A percentile compares a stretch with the other conserved stretches of the same genome.
Evolutionary conservation across 2,329 filamentous ascomycete genomes (phyloP).

Genomic region (Penicillium crustosum): DNA sequence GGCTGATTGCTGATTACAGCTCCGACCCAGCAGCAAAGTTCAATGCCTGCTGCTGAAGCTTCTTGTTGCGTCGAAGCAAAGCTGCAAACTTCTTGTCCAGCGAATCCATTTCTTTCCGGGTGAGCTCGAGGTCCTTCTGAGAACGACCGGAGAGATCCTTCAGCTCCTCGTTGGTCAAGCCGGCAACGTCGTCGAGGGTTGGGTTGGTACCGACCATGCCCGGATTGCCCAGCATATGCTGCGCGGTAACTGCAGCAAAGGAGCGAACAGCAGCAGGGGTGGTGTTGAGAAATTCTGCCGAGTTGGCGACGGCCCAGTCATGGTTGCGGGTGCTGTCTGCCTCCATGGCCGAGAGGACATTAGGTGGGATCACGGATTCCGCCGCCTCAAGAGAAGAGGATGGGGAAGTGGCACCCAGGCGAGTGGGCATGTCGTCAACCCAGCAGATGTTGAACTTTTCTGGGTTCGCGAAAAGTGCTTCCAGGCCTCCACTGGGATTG

Average conservation of each 20-base stretch:
- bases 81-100: conserved; percentile 46
- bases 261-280: conserved; percentile 38
- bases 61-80: conserved; percentile 45
- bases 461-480: conserved; percentile 46
- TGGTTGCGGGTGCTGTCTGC: conserved; percentile 40
- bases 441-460: conserved; percentile 49
- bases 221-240: conserved; percentile 39
- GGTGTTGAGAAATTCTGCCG: conserved; percentile 36
- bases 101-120: conserved; percentile 65
- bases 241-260: conserved; percentile 38
- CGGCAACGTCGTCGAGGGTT: conserved; percentile 43
- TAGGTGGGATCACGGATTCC: conserved; percentile 34
- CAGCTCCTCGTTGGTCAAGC: conserved; percentile 44
- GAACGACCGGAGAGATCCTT: conserved; percentile 41
- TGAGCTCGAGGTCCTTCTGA: conserved; percentile 67
- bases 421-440: conserved; percentile 39
- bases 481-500: conserved; percentile 47
- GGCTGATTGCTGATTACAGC: neutral
- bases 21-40: conserved; percentile 22
- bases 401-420: conserved; percentile 28
- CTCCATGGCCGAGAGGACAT: conserved; percentile 42
- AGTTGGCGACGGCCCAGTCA: conserved; percentile 40
- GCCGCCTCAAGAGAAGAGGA: conserved; percentile 22
- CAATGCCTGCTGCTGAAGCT: conserved; percentile 44
- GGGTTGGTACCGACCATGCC: conserved; percentile 33